These are phyloP conservation scores for Dicorynia guianensis DNA, from an alignment of 306 rosid species.

Conservation along the genomic window DNA sequence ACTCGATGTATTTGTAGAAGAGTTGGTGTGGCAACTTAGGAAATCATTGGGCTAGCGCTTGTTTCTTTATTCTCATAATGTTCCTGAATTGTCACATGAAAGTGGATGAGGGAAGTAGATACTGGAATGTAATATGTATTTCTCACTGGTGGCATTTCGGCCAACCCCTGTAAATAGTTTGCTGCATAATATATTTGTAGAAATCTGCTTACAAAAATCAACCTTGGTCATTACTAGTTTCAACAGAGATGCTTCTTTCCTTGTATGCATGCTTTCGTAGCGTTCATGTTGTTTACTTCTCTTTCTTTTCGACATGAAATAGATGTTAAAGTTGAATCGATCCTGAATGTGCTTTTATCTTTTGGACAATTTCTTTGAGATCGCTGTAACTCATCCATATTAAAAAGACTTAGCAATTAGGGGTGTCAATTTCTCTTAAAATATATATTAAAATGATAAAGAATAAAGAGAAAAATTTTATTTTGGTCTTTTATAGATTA, in stretches of 20 bases:
- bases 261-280: not conserved
- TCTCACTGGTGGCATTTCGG: constrained; percentile 43
- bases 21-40: constrained; percentile 36
- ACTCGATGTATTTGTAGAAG: constrained; percentile 42
- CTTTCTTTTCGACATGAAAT: not conserved
- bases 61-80: constrained; percentile 25
- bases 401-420: no score
- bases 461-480: no score
- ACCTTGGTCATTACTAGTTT: constrained; percentile 45
- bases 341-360: not conserved
- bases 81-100: constrained; percentile 42
- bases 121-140: constrained; percentile 32
- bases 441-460: no score
- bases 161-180: constrained; percentile 69
- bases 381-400: no score
- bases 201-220: constrained; percentile 45
- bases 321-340: not conserved
- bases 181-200: constrained; percentile 59
- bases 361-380: not conserved
- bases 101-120: constrained; percentile 46
- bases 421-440: no score
- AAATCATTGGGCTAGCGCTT: constrained; percentile 41
- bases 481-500: no score
- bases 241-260: constrained; percentile 26
- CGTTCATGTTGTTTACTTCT: not conserved